Base-by-base conservation (phyloP, 257 asterid species). In the Henckelia pumila region DNA sequence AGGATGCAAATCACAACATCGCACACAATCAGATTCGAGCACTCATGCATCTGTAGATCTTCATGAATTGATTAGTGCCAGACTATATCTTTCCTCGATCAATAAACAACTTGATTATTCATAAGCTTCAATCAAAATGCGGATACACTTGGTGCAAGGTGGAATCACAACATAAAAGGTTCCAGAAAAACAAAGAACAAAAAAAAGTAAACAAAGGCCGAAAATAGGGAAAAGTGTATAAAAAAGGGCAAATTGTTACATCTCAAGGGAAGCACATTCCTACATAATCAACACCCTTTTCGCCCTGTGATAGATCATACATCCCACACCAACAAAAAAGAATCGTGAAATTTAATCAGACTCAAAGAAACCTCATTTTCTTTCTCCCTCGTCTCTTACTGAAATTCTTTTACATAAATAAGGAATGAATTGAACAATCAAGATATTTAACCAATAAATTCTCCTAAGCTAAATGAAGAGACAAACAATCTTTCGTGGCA, bases 181-280 rank as follows among this genome's bases (percentile, higher is more conserved):
- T 22, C 47, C 35, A 8, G 24, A 32, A 63, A 40, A 25, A 16
- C 63, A 64, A 13, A 8, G 22, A 57, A 19, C 30, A 28, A 65
- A 65, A 40, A 30, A 67, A 59, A 19, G 24, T n/a, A 32, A 63
- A 62, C 7, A 57, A 71, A 71, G 75, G 73, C 82, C 67, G 82
- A 73, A 68, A 40, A 33, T 49, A 10, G 29, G 21, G 50, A 59
- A 47, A 30, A 56, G 68, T 66, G 52, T 14, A 13, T 0, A 4
- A 44, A 44, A 37, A 40, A 26, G 58, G 20, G 72, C 32, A 70
- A 64, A 53, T 64, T 57, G 72, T 66, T 61, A 61, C 73, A 75
- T 74, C 60, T 49, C 61, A 28, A 23, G 57, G 47, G 62, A 17
- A 56, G 52, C 66, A 78, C 37, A 32, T 67, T 32, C 26, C 16